Conservation (phyloP, 768 basidiomycete species). For the Glaciozyma martinii region DNA sequence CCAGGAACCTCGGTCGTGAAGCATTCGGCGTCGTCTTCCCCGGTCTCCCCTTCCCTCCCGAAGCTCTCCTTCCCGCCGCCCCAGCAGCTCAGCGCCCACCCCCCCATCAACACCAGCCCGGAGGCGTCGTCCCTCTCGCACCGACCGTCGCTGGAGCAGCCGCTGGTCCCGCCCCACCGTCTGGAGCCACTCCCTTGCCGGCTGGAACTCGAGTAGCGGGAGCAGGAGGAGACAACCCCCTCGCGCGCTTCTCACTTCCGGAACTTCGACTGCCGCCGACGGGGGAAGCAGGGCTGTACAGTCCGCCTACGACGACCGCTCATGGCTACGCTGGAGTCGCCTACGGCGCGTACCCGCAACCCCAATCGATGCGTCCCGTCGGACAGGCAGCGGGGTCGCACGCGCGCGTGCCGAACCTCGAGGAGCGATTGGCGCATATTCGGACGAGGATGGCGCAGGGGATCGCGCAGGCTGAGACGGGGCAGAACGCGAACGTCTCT, state of each 20-base stretch:
- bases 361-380: neutral
- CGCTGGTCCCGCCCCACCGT: conserved; percentile 39
- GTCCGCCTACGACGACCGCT: conserved; percentile 1
- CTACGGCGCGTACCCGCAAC: conserved; percentile 19
- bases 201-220: conserved; percentile 8
- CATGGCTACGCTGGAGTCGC: conserved; percentile 10
- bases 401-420: neutral
- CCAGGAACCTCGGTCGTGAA: conserved; percentile 26
- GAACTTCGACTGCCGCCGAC: conserved; percentile 19
- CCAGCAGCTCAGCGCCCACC: neutral
- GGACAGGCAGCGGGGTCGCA: neutral
- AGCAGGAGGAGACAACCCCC: conserved; percentile 22
- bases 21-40: conserved; percentile 35
- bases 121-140: neutral
- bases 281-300: conserved; percentile 27
- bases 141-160: conserved; percentile 17
- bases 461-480: neutral
- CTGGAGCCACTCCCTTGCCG: conserved; percentile 33
- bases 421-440: conserved; percentile 8
- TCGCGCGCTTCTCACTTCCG: conserved; percentile 24
- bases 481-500: neutral
- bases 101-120: neutral
- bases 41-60: conserved; percentile 31
- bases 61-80: conserved; percentile 5
- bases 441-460: neutral